Base-by-base conservation (phyloP, 2,329 filamentous ascomycete genomes). In the Didymella pomorum region DNA sequence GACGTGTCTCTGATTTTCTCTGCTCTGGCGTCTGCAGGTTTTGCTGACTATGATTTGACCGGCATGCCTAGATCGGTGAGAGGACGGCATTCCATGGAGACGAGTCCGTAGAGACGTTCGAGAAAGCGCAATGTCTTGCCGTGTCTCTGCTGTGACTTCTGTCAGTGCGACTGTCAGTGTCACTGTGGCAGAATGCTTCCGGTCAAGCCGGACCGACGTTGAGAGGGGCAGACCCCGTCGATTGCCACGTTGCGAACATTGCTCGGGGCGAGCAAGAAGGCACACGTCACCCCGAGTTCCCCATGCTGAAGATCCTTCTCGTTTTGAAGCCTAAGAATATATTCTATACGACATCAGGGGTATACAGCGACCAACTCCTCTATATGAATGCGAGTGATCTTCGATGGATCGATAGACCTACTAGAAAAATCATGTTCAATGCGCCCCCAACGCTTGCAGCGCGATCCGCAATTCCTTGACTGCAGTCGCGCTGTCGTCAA, bases 401-500 rank as follows among this genome's bases (percentile, higher is more conserved):
- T 43, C n/a, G 39, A 25, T 41, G 44, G 21, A 33, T 44, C 43
- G 18, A 46, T 31, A 54, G 37, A 50, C 43, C 7, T 33, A 16
- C n/a, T 33, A 18, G 43, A n/a, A 12, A 48, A 44, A 29, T 12
- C 20, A 42, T 18, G 23, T 37, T 57, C 64, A 89, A 35, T 79
- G 79, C 12, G 87, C 89, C 2, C 92, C 92, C 47, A 97, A 79
- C 18, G 82, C 79, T 55, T 85, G 81, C 62, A 99, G 79, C 3
- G 95, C 95, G 58, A 86, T 87, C 51, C 86, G 86, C 61, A 99
- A 76, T 73, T 99, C 93, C 70, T 89, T 88, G 4, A 98, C 88
- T 0, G 95, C 95, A 0, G 95, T 99, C 1, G 89, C 83, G 1
- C 96, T 90, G 74, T 99, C 95, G 67, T 99, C 95, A 77, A 99